Percentiles rank a stretch among this genome's conserved stretches.
These are phyloP conservation scores for Glaciozyma martinii DNA, from an alignment of 768 basidiomycete genomes.

Conservation along the genomic window DNA sequence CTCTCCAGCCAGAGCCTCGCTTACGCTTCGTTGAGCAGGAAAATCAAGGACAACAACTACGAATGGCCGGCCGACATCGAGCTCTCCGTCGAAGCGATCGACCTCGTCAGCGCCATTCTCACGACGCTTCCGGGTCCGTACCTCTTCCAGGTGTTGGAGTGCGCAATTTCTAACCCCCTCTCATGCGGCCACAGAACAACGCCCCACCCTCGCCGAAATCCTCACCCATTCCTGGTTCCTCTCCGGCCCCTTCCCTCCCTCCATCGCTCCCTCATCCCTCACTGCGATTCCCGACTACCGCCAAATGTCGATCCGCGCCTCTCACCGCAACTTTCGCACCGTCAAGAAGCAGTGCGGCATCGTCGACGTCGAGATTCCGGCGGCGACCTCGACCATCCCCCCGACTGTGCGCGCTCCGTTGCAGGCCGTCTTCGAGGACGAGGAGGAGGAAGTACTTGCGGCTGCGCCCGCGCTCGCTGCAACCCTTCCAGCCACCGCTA, in stretches of 20 bases:
- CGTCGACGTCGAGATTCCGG: constrained; percentile 8
- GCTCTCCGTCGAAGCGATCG: constrained; percentile 61
- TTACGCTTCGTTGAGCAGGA: constrained; percentile 44
- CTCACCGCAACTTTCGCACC: constrained; percentile 12
- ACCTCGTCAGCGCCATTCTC: constrained; percentile 73
- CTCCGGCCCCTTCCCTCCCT: constrained; percentile 63
- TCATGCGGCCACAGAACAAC: constrained; percentile 43
- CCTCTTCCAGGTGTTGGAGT: not conserved
- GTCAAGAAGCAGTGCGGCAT: constrained; percentile 16
- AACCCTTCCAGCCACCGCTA: constrained; percentile 1
- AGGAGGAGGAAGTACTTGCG: constrained; percentile 1
- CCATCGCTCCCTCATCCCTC: constrained; percentile 69
- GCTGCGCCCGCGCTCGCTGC: not conserved
- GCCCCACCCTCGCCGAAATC: constrained; percentile 77
- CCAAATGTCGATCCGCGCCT: not conserved
- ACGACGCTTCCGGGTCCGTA: constrained; percentile 60
- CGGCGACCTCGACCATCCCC: constrained; percentile 28
- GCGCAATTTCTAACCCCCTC: not conserved
- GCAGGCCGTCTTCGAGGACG: constrained; percentile 49
- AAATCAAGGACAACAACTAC: constrained; percentile 88
- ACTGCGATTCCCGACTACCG: constrained; percentile 40
- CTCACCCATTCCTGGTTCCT: constrained; percentile 76
- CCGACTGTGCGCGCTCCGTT: constrained; percentile 39
- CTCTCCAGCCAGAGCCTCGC: not conserved
- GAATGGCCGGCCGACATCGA: constrained; percentile 72